Base-by-base conservation (phyloP, 108 stramenopile genomes). In the Fistulifera solaris region DNA sequence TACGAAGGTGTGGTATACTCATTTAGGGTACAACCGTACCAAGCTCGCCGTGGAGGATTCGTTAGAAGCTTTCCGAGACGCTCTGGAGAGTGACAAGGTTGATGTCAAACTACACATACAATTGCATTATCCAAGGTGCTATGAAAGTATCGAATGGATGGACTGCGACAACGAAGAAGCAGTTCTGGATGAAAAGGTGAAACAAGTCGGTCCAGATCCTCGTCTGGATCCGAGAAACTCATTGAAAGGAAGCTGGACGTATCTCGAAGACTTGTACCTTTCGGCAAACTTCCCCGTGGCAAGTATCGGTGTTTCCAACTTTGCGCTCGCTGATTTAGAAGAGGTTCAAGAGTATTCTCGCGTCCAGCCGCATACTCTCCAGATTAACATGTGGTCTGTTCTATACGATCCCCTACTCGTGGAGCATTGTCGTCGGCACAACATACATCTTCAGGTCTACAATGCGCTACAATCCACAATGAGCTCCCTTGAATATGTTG, bases 1-100 rank as follows among this genome's bases (percentile, higher is more conserved):
- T 14, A 88, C 90, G n/a, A 92, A 93, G 61, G 82, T 93, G 0
- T 93, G 92, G 92, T 93, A 89, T 49, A 89, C 92, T 17, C 76
- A 93, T 62, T 47, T 93, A 10, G 87, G 87, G 13, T 89, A 93
- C 60, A 81, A 85, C 17, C 59, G 92, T 48, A 93, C 92, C 0
- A 80, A 71, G 14, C 48, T 83, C 18, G 58, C 83, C 1, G 76
- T 83, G 10, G 40, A 63, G 39, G 72, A 77, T n/a, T 78, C 77
- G 11, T 39, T 93, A 2, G 48, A 66, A 16, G 56, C 58, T 31
- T 38, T 83, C 19, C 40, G 59, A 26, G 26, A 55, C 42, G 72
- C 61, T 24, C 26, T 69, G 11, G 65, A 76, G 22, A 58, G 70
- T 48, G 52, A 53, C 40, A 67, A 56, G 31, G 62, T 66, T n/a